Evolutionary conservation across 1,284 basidiomycete genomes (phyloP), one percentile per base, ranked within the genome.

Genomic region (Ganoderma sinense): DNA sequence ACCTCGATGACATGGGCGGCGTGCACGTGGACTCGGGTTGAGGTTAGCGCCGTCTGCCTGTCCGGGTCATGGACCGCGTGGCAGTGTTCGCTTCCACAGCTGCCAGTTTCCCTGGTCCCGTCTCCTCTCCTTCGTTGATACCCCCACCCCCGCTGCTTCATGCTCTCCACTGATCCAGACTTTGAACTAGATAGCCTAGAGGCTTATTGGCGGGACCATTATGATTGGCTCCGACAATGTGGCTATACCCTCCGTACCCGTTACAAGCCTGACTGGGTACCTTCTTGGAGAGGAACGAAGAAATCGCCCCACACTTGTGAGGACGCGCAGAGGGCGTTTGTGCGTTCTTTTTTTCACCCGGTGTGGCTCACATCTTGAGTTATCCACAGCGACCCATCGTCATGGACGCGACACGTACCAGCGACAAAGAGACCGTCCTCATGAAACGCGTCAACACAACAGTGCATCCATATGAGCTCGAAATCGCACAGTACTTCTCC

Each of bases 301-400:
- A 59, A 40, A 13, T 26, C 36, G 14, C 43, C 39, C 7, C 33
- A 7, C 65, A 39, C 31, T 51, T 51, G 48, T 14, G 74, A 75
- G 20, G 74, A 75, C 33, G 70, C 69, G 2, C 23, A 26, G 29
- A 26, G 61, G 18, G 23, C 40, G 10, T 20, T 41, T 18, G 29
- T 62, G n/a, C 61, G 61, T 13, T 29, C 16, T 10, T 29, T 1
- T 18, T 60, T 2, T 2, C 29, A 4, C 65, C 69, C 78, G 78
- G 41, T 74, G 70, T 62, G 68, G 70, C 11, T 74, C 72, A 0
- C 23, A 79, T 8, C 60, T 80, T 10, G 75, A 76, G 2, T 55
- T 65, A 1, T 56, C 78, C 1, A 26, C 20, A 69, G 55, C 20
- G 62, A 71, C 10, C 75, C 71, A 65, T 77, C 26, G n/a, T 70